Evolutionary conservation across 2,329 filamentous ascomycete genomes (phyloP).

Genomic region (Penicillium sp.): DNA sequence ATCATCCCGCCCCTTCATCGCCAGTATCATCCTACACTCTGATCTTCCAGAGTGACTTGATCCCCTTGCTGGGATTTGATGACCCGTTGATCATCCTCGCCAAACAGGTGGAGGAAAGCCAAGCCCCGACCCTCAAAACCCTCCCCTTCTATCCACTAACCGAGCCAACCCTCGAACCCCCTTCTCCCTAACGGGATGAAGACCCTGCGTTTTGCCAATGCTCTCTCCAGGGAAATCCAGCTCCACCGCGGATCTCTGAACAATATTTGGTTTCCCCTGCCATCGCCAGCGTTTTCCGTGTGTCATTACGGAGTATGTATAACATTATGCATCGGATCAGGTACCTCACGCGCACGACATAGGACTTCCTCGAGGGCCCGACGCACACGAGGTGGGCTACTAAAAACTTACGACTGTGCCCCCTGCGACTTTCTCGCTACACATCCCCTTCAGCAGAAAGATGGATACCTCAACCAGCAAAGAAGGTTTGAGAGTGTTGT

Average conservation of each 20-base stretch:
- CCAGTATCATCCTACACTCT: not conserved
- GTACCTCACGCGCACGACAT: conserved; percentile 5
- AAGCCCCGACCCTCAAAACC: not conserved
- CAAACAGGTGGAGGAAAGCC: conserved; percentile 1
- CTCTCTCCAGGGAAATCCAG: conserved; percentile 2
- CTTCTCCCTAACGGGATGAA: conserved; percentile 3
- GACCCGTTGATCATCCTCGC: not conserved
- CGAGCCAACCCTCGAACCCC: not conserved
- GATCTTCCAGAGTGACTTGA: not conserved
- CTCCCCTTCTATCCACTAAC: not conserved
- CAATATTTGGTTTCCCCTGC: conserved; percentile 10
- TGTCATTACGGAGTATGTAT: conserved; percentile 6
- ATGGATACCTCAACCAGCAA: not conserved
- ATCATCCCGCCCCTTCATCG: not conserved
- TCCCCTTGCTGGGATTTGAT: not conserved
- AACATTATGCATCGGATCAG: conserved; percentile 5
- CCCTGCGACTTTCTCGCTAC: conserved; percentile 9
- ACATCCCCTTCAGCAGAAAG: conserved; percentile 1
- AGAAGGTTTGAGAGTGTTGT: not conserved
- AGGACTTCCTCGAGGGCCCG: not conserved
- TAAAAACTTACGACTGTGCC: not conserved
- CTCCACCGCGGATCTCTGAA: conserved; percentile 9
- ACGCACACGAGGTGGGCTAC: conserved; percentile 8
- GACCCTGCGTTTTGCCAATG: conserved; percentile 10
- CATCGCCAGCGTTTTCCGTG: conserved; percentile 7